phyloP scores from a whole-genome alignment of 305 asterid genomes.

The Fraxinus latifolia region DNA sequence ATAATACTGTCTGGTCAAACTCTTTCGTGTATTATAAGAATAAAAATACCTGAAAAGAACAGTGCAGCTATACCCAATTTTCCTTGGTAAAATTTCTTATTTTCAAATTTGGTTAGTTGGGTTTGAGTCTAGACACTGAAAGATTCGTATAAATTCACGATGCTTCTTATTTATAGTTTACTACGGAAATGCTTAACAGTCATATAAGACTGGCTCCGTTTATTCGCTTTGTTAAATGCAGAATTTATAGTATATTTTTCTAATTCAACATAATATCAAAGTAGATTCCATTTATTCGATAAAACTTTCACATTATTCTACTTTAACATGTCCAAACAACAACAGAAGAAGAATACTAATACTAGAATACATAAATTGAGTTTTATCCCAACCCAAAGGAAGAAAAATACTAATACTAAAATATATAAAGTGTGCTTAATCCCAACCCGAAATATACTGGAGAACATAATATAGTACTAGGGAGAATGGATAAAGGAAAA shows the following conservation, averaged over 20 bases:
- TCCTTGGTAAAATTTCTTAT: neutral
- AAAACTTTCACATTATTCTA: neutral
- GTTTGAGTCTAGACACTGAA: neutral
- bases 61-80: neutral
- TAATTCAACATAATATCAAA: neutral
- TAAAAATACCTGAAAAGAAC: neutral
- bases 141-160: neutral
- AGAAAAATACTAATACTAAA: neutral
- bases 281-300: neutral
- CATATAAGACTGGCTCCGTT: neutral
- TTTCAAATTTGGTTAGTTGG: neutral
- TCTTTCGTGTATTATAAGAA: neutral
- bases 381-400: conserved; percentile 15
- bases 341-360: neutral
- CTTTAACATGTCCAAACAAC: neutral
- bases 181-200: neutral
- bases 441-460: conserved; percentile 26
- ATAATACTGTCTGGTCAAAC: neutral
- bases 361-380: neutral
- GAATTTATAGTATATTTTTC: neutral
- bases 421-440: neutral
- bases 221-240: neutral
- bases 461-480: conserved; percentile 28
- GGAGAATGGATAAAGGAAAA: conserved; percentile 40
- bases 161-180: neutral